Percentiles rank a stretch among this genome's conserved stretches.
Evolutionary conservation across 2,329 filamentous ascomycete species (phyloP).

Genomic region (Magnaporthales sp.): DNA sequence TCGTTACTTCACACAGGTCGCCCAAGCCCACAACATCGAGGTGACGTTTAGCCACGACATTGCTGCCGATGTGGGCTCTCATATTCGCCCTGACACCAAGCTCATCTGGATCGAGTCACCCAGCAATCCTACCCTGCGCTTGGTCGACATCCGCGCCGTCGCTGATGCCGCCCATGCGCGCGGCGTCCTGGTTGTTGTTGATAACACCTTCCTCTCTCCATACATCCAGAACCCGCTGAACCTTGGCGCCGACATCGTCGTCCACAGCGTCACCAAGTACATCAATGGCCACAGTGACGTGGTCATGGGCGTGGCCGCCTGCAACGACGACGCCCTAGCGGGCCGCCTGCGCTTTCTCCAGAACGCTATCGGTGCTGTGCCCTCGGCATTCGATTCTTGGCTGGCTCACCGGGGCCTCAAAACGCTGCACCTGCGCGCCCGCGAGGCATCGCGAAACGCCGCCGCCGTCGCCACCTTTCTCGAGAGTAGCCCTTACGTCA

Average conservation of each 20-base stretch:
- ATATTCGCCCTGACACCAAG: constrained; percentile 85
- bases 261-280: constrained; percentile 97
- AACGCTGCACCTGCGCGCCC: constrained; percentile 86
- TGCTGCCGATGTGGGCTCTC: constrained; percentile 73
- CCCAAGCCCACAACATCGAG: constrained; percentile 83
- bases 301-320: constrained; percentile 93
- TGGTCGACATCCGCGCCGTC: constrained; percentile 88
- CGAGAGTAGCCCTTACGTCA: constrained; percentile 70
- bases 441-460: constrained; percentile 78
- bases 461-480: constrained; percentile 67
- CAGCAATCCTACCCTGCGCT: constrained; percentile 84
- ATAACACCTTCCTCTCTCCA: constrained; percentile 96
- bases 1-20: constrained; percentile 97
- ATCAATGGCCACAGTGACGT: constrained; percentile 98
- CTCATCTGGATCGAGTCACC: constrained; percentile 96
- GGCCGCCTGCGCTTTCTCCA: constrained; percentile 81
- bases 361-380: constrained; percentile 93
- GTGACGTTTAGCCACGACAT: constrained; percentile 94
- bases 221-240: constrained; percentile 96
- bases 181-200: constrained; percentile 92
- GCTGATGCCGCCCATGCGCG: constrained; percentile 75
- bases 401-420: constrained; percentile 94
- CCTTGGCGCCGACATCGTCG: constrained; percentile 91
- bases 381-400: constrained; percentile 95
- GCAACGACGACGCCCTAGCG: constrained; percentile 77